Evolutionary conservation across 2,329 filamentous ascomycete genomes (phyloP).

Genomic region (Aspergillus sp.): DNA sequence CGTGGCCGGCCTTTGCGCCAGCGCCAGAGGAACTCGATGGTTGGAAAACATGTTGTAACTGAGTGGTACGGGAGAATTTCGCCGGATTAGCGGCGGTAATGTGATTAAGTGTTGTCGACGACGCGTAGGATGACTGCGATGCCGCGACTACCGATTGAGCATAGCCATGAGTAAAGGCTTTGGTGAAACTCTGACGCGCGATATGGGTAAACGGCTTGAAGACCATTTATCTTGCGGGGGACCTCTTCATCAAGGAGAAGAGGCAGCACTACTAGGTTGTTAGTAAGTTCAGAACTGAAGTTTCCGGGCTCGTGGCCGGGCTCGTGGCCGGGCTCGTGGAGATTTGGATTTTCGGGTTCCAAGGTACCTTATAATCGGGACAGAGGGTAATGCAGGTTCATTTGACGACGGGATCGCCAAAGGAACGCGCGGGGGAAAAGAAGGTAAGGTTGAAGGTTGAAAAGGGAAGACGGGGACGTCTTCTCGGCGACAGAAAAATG

Average conservation of each 20-base stretch:
- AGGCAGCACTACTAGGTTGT: slow-evolving; percentile 46
- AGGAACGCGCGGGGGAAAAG: slow-evolving; percentile 67
- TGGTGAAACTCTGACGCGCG: slow-evolving; percentile 95
- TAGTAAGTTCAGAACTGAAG: background rate
- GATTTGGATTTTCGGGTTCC: background rate
- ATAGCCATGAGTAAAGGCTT: slow-evolving; percentile 97
- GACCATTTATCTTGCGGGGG: slow-evolving; percentile 80
- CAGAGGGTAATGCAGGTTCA: slow-evolving; percentile 85
- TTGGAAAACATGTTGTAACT: slow-evolving; percentile 78
- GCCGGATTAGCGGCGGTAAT: slow-evolving; percentile 50
- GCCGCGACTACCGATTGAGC: slow-evolving; percentile 96
- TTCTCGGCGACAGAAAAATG: background rate
- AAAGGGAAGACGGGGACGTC: slow-evolving; percentile 1
- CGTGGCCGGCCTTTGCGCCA: slow-evolving; percentile 58
- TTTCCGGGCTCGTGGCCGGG: background rate
- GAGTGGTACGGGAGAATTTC: slow-evolving; percentile 56
- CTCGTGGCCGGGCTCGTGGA: background rate
- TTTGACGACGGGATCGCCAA: slow-evolving; percentile 94
- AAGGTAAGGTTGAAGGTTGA: slow-evolving; percentile 4
- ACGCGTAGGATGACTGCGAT: slow-evolving; percentile 78
- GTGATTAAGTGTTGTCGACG: slow-evolving; percentile 59
- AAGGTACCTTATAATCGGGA: slow-evolving; percentile 62
- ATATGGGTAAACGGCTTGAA: slow-evolving; percentile 72
- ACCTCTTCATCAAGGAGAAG: slow-evolving; percentile 68
- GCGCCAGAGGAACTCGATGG: slow-evolving; percentile 52